Evolutionary conservation across 345 rosid genomes (phyloP).

Genomic region (Pistacia vera): DNA sequence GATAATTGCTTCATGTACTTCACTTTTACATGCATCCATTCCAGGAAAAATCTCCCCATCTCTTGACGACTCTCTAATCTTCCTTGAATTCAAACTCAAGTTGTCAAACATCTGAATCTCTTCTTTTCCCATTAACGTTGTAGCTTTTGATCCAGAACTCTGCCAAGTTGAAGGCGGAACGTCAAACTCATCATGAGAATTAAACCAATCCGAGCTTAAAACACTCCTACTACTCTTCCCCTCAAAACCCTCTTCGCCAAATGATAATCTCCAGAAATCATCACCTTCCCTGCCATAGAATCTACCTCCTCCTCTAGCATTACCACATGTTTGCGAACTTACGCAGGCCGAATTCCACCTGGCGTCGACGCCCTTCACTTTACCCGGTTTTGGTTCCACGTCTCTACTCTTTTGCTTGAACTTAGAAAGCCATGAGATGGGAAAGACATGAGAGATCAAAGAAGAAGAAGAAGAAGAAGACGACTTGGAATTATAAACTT

Average conservation of each 20-base stretch:
- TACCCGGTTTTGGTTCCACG: conserved; percentile 38
- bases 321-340: conserved; percentile 30
- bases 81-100: conserved; percentile 45
- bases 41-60: conserved; percentile 33
- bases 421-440: conserved; percentile 63
- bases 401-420: conserved; percentile 54
- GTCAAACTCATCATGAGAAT: conserved; percentile 30
- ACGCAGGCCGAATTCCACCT: conserved; percentile 32
- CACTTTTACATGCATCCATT: conserved; percentile 22
- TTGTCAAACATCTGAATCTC: conserved; percentile 37
- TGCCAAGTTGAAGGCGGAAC: conserved; percentile 27
- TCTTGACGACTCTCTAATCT: conserved; percentile 40
- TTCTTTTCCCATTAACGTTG: conserved; percentile 30
- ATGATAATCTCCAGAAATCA: conserved; percentile 56
- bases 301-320: conserved; percentile 35
- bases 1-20: conserved; percentile 36
- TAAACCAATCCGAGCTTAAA: conserved; percentile 29
- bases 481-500: conserved; percentile 28
- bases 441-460: conserved; percentile 49
- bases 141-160: conserved; percentile 36
- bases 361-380: conserved; percentile 29
- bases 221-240: conserved; percentile 22
- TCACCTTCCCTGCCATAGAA: conserved; percentile 52
- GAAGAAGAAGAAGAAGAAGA: conserved; percentile 33
- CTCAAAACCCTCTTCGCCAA: conserved; percentile 43